Base-by-base conservation (phyloP, 225 moss, liverwort and hornwort species). In the Bryoerythrophyllum caledonicum region DNA sequence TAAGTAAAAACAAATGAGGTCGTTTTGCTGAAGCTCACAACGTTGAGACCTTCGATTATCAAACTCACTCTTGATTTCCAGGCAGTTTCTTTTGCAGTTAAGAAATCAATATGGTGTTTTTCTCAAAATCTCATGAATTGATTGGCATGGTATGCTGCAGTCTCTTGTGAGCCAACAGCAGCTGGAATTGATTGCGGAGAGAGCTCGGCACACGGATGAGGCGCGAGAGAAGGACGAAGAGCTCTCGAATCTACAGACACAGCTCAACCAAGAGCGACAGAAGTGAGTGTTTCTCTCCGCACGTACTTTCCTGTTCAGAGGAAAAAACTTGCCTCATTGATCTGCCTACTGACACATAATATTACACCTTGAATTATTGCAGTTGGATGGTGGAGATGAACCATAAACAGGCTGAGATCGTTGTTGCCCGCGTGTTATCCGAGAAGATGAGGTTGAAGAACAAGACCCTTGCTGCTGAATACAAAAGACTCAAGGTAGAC, bases 371-470 rank as follows among this genome's bases (percentile, higher is more conserved):
- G 12, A 27, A 46, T 32, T 5, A 32, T 74, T 76, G 76, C 82
- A 88, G 88, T 72, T 88, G 88, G 88, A 78, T 88, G 83, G 53
- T 76, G 75, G 88, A 88, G 74, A 86, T 88, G 79, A 85, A 88
- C 64, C 88, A 86, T 71, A 88, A 88, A 71, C 88, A 88, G 71
- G 88, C 88, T 28, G 88, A 88, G 81, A 85, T 88, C 24, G 88
- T 88, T n/a, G 88, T 88, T 43, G 83, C 83, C 15, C 85, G 88
- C 65, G 88, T 88, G n/a, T 68, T 88, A 9, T 86, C 88, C 2
- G 88, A 88, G 28, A 88, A 88, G 77, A 81, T 86, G 83, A 82
- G 85, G 40, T 71, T 83, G 0, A 86, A 88, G 74, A 88, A 88
- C 81, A 88, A 88, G 79, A 72, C 74, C 7, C 76, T 88, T 53